Evolutionary conservation across 148 eudicot species (phyloP), one percentile per base, ranked within the genome.

Genomic region (Oxyria digyna): DNA sequence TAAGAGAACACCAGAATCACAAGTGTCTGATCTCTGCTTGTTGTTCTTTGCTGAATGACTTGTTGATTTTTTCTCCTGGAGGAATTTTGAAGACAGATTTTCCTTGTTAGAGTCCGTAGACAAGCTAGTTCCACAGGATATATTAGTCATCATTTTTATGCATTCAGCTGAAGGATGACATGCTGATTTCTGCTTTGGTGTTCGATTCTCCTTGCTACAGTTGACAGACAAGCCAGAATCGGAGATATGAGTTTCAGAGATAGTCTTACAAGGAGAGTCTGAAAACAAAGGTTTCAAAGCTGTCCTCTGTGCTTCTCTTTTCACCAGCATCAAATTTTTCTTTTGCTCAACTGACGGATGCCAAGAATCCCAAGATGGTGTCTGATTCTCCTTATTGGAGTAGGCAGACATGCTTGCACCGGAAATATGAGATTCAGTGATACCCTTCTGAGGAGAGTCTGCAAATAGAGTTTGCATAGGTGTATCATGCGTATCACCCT

Each of bases 401-500:
- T 38, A 38, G 41, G 41, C 41, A 38, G 41, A 38, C 41, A n/a
- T 38, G 41, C 7, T 38, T 38, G 41, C 41, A 38, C 41, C 9
- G 7, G 41, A n/a, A n/a, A n/a, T n/a, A n/a, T n/a, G 41, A 38
- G 9, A 38, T 38, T 38, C 41, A 38, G 41, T 4, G 41, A 38
- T 38, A 38, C 41, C 8, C 41, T 38, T 38, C 41, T 38, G 41
- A 1, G 41, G 41, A 38, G 41, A 7, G 9, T 5, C 9, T 38
- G 41, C 41, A 38, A 38, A 38, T 38, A 38, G 41, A 38, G 41
- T 38, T 38, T 38, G 41, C 9, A 38, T 4, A 38, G 41, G 7
- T 7, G 41, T 38, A 37, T 69, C 77, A 71, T 76, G 73, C 73
- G 62, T 83, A 20, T 46, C 75, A 73, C 55, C 79, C 48, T 67